Conservation (phyloP, 2,329 filamentous ascomycete genomes). For the Diaporthe caulivora region DNA sequence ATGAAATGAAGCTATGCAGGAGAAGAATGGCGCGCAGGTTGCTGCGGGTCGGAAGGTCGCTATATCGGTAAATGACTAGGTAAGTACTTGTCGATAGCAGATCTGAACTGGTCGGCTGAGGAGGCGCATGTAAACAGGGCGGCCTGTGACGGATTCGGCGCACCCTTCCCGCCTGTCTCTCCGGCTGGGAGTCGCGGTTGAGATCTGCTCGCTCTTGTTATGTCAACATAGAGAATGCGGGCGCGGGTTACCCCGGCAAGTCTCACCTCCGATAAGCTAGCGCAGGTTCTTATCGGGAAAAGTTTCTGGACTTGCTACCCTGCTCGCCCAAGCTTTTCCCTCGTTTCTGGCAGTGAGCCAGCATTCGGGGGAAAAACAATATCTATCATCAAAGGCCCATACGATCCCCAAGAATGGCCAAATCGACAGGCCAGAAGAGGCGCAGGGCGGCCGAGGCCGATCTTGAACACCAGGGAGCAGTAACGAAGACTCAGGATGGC, state of each 20-base stretch:
- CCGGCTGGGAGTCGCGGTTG: constrained; percentile 14
- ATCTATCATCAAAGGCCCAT: neutral
- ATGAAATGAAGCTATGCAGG: constrained; percentile 40
- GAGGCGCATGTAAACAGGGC: neutral
- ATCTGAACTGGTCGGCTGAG: neutral
- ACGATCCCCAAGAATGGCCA: constrained; percentile 42
- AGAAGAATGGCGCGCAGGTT: constrained; percentile 14
- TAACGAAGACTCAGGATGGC: constrained; percentile 37
- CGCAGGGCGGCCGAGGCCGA: constrained; percentile 51
- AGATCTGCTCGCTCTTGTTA: constrained; percentile 34
- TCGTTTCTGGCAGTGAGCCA: neutral
- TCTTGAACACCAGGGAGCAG: constrained; percentile 44
- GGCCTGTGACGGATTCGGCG: neutral
- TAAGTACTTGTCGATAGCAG: constrained; percentile 7
- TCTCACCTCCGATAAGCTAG: constrained; percentile 25
- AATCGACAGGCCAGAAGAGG: constrained; percentile 49
- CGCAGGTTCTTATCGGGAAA: constrained; percentile 34
- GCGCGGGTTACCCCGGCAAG: constrained; percentile 40
- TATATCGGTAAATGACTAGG: constrained; percentile 10
- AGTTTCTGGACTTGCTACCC: constrained; percentile 34
- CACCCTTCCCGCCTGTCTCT: constrained; percentile 1
- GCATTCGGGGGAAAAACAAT: neutral
- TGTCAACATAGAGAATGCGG: constrained; percentile 34
- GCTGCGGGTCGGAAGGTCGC: constrained; percentile 19
- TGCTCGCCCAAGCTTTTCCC: neutral